Conservation (phyloP, 371 early-diverging fungal genomes). For the Mucor lusitanicus region DNA sequence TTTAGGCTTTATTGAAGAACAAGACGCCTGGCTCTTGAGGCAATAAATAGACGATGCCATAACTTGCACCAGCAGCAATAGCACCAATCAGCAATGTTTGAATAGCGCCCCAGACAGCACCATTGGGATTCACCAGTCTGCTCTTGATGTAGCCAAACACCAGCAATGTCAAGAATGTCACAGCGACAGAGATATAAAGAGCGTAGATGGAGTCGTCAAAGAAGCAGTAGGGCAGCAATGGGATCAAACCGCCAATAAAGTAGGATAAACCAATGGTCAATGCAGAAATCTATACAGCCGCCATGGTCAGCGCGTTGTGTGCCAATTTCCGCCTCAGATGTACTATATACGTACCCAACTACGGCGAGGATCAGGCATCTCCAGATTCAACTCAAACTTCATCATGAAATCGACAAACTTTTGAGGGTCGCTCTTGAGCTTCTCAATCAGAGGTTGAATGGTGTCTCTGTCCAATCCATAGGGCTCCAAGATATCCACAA, state of each 20-base stretch:
- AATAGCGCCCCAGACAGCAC: conserved; percentile 52
- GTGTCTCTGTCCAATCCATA: conserved; percentile 61
- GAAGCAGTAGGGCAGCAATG: conserved; percentile 69
- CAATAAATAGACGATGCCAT: conserved; percentile 44
- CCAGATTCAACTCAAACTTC: conserved; percentile 71
- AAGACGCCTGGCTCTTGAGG: conserved; percentile 28
- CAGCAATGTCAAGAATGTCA: conserved; percentile 61
- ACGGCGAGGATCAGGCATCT: conserved; percentile 62
- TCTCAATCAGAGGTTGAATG: conserved; percentile 64
- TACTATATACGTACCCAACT: conserved; percentile 50
- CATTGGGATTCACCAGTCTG: conserved; percentile 50
- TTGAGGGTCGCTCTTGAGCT: conserved; percentile 55
- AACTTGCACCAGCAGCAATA: conserved; percentile 60
- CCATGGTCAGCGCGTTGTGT: background rate
- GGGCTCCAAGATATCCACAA: conserved; percentile 61
- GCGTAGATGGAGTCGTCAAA: conserved; percentile 49
- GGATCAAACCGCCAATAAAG: conserved; percentile 72
- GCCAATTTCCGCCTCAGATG: background rate
- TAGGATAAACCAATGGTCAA: conserved; percentile 70
- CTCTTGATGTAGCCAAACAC: conserved; percentile 71
- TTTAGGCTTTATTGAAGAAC: background rate
- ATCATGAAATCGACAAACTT: conserved; percentile 79
- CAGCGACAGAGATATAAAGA: conserved; percentile 55
- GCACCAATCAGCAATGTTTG: conserved; percentile 69
- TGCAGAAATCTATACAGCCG: conserved; percentile 53